Evolutionary conservation across 805 yeast genomes (phyloP).

Genomic region (Nakazawaea ernobii): DNA sequence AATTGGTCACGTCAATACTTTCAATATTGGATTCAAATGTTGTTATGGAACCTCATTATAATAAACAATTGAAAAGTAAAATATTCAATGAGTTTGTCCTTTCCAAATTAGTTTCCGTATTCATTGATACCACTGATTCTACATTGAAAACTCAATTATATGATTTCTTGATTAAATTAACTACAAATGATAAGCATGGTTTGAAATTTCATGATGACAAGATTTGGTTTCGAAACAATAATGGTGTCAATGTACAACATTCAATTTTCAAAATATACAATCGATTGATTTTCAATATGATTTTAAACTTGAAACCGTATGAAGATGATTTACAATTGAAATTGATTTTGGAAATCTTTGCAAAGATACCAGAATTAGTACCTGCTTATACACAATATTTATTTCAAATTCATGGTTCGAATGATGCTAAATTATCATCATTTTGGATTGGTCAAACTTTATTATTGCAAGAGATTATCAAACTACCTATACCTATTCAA

Average conservation of each 20-base stretch:
- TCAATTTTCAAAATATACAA: slow-evolving; percentile 56
- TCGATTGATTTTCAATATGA: slow-evolving; percentile 54
- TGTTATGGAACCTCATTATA: slow-evolving; percentile 53
- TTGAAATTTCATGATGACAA: slow-evolving; percentile 40
- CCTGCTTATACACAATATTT: slow-evolving; percentile 62
- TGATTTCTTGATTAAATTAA: slow-evolving; percentile 41
- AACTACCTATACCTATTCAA: slow-evolving; percentile 45
- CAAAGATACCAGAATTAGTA: slow-evolving; percentile 59
- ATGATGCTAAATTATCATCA: slow-evolving; percentile 74
- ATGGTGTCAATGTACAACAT: slow-evolving; percentile 39
- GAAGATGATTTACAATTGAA: slow-evolving; percentile 61
- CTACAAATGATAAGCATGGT: slow-evolving; percentile 46
- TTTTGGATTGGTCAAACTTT: slow-evolving; percentile 79
- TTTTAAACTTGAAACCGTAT: slow-evolving; percentile 75
- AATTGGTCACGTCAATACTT: slow-evolving; percentile 34
- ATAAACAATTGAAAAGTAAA: slow-evolving; percentile 64
- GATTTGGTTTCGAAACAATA: slow-evolving; percentile 37
- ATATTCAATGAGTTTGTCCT: slow-evolving; percentile 75
- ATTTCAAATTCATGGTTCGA: slow-evolving; percentile 55
- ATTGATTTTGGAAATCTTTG: slow-evolving; percentile 45
- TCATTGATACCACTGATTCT: slow-evolving; percentile 17
- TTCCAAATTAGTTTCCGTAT: slow-evolving; percentile 49
- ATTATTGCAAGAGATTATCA: slow-evolving; percentile 53
- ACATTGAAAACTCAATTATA: slow-evolving; percentile 33
- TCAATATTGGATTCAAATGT: slow-evolving; percentile 44